Base-by-base conservation (phyloP, 2,329 filamentous ascomycete species). In the Talaromyces verruculosus region DNA sequence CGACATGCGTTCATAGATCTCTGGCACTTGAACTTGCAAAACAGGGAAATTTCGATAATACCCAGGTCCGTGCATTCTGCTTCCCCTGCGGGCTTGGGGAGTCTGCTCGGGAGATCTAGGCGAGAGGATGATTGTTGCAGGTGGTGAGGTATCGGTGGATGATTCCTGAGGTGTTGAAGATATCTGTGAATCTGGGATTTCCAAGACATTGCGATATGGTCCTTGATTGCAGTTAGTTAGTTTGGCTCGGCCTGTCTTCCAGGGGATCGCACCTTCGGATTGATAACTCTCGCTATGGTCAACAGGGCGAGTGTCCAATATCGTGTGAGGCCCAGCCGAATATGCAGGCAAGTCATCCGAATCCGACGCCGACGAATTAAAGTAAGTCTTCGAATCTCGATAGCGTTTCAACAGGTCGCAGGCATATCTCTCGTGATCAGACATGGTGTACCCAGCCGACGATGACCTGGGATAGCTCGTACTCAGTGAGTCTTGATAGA, bases 391-490 rank as follows among this genome's bases (percentile, higher is more conserved):
- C n/a, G 57, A 15, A 19, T 60, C 57, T n/a, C 13, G 57, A 60
- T 60, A 60, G 35, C 37, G 25, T 43, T 43, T 60, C 37, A 30
- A 19, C 1, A 60, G n/a, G 5, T 60, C 57, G 37, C 39, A 45
- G 37, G 39, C 39, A 5, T 28, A 4, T 45, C n/a, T 53, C 7
- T 62, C 33, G 33, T 22, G 8, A 0, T 28, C 43, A 0, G 57
- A 33, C 17, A 37, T 22, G 7, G 49, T 17, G n/a, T 55, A 49
- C 19, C 13, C 17, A 3, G 25, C 22, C 25, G 59, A 45, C 3
- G 64, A 62, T 25, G 58, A 62, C 45, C 57, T 55, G 25, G 57
- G 17, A 51, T 47, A 33, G 47, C 30, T 61, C 15, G 45, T 41
- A 15, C 33, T 22, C 33, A n/a, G 25, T 10, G 57, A 60, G 17